Base-by-base conservation (phyloP, 257 asterid species). In the Eustoma russellianum region DNA sequence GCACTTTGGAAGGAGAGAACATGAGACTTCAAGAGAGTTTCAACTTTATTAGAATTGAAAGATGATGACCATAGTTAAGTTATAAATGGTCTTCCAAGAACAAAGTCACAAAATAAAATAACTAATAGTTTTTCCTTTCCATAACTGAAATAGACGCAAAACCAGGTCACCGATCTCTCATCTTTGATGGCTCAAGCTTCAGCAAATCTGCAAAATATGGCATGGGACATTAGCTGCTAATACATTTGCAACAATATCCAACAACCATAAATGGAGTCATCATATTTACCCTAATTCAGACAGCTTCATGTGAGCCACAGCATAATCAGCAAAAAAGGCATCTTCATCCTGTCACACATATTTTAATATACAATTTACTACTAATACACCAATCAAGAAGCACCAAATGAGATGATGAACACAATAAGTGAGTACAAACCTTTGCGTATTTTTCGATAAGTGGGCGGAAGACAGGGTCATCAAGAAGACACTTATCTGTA, bases 301-400 rank as follows among this genome's bases (percentile, higher is more conserved):
- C 30, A 88, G 94, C 62, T 77, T 84, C 82, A 49, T 14, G 66
- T 88, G 96, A 61, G 93, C 77, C 48, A 40, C 79, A 4, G 95
- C 95, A 62, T 88, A 84, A 56, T 84, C 94, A 12, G 80, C 78
- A 53, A 84, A 88, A 76, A 88, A 88, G 13, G 86, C 86, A 66
- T 88, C 97, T 74, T 88, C 97, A 49, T 84, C 91, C 96, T 83
- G 64, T 38, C 12, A 38, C 12, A 38, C 43, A 38, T 38, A 11
- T 38, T 7, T 2, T 1, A 38, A 38, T 5, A 10, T 38, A 11
- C 43, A 38, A 38, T 5, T 5, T 16, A 53, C 1, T 16, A 30
- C 47, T 38, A 53, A 38, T 2, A 48, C 14, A 11, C 14, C 18
- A 15, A 14, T 9, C 0, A 35, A 15, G 46, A 0, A 9, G 18